Percentiles rank a stretch among this genome's conserved stretches.
phyloP scores from a whole-genome alignment of 257 asterid species.

The Cordia subcordata region DNA sequence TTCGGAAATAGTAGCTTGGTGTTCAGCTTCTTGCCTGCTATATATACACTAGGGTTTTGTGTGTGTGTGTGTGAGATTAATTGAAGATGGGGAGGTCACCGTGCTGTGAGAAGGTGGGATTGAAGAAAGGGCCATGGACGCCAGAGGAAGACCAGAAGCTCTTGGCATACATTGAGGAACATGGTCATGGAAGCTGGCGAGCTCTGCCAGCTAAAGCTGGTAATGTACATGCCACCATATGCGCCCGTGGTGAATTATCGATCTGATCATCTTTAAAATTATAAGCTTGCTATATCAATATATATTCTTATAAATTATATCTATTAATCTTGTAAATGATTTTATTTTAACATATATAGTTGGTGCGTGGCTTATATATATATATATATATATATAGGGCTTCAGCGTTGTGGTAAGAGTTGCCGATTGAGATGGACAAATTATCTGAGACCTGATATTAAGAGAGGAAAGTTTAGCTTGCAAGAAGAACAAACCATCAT shows the following conservation, averaged over 20 bases:
- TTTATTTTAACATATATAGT: slow-evolving; percentile 1
- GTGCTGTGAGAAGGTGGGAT: slow-evolving; percentile 10
- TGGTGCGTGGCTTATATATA: too few species aligned
- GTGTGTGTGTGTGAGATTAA: too few species aligned
- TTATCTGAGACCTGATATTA: slow-evolving; percentile 11
- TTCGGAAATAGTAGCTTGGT: background rate
- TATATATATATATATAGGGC: slow-evolving; percentile 6
- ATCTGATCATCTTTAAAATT: background rate
- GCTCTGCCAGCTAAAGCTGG: slow-evolving; percentile 9
- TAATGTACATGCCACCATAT: background rate
- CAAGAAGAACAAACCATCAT: slow-evolving; percentile 11
- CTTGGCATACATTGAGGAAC: slow-evolving; percentile 4
- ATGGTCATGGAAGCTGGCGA: slow-evolving; percentile 14
- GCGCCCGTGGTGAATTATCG: background rate
- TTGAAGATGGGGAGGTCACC: slow-evolving; percentile 6
- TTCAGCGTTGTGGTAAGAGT: slow-evolving; percentile 9
- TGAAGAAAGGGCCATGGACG: slow-evolving; percentile 15
- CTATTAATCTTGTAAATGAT: too few species aligned
- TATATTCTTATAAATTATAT: too few species aligned
- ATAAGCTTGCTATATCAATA: background rate
- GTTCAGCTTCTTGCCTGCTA: background rate
- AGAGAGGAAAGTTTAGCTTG: slow-evolving; percentile 11
- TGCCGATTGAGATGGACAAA: slow-evolving; percentile 10
- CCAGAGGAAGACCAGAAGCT: slow-evolving; percentile 12
- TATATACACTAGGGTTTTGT: too few species aligned